Conservation (phyloP, 306 rosid genomes). For the Medicago lupulina region DNA sequence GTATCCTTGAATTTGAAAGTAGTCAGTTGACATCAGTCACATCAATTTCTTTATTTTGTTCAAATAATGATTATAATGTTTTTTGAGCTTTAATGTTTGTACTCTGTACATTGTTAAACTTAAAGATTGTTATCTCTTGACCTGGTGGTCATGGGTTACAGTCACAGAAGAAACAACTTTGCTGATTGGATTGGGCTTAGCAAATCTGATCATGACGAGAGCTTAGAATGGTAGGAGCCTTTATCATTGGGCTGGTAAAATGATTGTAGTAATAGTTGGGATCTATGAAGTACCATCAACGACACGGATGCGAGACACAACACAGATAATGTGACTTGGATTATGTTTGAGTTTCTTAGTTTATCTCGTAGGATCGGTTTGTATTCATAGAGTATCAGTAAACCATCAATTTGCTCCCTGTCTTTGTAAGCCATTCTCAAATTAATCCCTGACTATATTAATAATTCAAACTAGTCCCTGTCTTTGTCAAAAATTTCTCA, state of each 20-base stretch:
- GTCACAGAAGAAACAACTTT: not conserved
- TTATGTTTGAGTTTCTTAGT: not conserved
- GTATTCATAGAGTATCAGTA: not conserved
- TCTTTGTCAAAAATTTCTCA: too few species aligned
- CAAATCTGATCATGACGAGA: not conserved
- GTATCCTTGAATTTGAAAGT: not conserved
- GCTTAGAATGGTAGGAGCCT: not conserved
- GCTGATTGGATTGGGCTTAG: not conserved
- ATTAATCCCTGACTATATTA: too few species aligned
- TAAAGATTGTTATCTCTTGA: not conserved
- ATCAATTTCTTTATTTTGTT: conserved; percentile 12
- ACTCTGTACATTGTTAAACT: not conserved
- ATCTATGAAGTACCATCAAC: not conserved
- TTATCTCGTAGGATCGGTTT: not conserved
- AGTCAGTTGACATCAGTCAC: not conserved
- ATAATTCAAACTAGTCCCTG: too few species aligned
- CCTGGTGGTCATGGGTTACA: too few species aligned
- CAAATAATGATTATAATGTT: conserved; percentile 11
- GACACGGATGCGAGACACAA: not conserved
- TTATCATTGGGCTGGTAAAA: not conserved
- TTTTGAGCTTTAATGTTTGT: not conserved
- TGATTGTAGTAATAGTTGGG: not conserved
- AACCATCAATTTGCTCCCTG: too few species aligned
- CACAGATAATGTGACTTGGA: not conserved
- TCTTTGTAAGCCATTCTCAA: too few species aligned